Conservation (phyloP, 2,329 filamentous ascomycete species). For the Bipolaris sorokiniana region DNA sequence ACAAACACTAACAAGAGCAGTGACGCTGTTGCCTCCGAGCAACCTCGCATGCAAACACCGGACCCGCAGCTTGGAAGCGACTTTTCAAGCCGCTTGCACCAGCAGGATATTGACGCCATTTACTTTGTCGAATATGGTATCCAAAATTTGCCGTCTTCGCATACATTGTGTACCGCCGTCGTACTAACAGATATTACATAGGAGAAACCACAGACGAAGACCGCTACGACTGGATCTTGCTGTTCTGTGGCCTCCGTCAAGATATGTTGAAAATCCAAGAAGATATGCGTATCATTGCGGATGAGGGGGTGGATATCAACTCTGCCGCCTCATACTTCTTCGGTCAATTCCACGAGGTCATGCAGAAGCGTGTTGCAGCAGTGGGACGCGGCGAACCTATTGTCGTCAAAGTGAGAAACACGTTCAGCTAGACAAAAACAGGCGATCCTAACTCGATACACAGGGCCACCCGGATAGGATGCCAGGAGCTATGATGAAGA, state of each 20-base stretch:
- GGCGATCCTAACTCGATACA: background rate
- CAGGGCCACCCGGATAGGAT: background rate
- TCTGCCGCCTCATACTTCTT: background rate
- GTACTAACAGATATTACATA: background rate
- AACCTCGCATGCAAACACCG: background rate
- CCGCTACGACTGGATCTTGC: slow-evolving; percentile 2
- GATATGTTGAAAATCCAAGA: background rate
- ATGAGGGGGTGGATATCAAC: background rate
- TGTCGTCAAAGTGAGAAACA: background rate
- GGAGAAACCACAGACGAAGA: slow-evolving; percentile 5
- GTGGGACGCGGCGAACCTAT: background rate
- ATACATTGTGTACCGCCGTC: background rate
- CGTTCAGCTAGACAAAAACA: background rate
- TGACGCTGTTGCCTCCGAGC: background rate
- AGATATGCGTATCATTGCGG: background rate
- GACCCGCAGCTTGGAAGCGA: background rate
- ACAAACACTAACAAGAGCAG: background rate
- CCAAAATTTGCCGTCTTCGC: background rate
- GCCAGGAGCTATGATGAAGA: slow-evolving; percentile 1
- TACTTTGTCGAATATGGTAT: slow-evolving; percentile 1
- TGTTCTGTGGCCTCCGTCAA: background rate
- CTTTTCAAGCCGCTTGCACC: background rate
- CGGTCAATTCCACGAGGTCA: background rate
- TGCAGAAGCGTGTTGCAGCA: background rate
- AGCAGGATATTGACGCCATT: background rate